These are phyloP conservation scores for Talaromyces sp. DNA, from an alignment of 2,329 filamentous ascomycete genomes.

Conservation along the genomic window DNA sequence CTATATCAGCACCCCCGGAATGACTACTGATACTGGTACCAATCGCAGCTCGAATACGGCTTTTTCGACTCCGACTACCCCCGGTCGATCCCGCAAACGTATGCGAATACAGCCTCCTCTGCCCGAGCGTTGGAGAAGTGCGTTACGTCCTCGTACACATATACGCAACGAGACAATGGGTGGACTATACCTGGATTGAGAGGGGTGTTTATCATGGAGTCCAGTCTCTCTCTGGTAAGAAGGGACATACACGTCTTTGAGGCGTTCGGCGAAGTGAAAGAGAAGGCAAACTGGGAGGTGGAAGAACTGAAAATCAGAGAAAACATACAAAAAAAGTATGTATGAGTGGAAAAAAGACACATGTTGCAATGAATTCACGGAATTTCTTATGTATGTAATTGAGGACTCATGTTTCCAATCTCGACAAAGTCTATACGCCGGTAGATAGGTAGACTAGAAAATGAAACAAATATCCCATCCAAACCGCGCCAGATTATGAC, in stretches of 20 bases:
- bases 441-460: not conserved
- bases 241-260: not conserved
- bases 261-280: not conserved
- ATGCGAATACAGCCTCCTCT: not conserved
- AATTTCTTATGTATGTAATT: not conserved
- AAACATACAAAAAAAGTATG: not conserved
- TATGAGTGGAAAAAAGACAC: not conserved
- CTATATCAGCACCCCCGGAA: not conserved
- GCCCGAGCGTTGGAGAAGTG: not conserved
- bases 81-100: not conserved
- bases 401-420: not conserved
- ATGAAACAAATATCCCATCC: not conserved
- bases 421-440: not conserved
- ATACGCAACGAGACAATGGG: not conserved
- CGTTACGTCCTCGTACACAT: not conserved
- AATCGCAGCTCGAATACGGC: not conserved
- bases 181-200: not conserved
- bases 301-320: not conserved
- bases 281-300: not conserved
- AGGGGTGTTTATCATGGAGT: no score
- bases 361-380: not conserved
- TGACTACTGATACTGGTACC: not conserved
- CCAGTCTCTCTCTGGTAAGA: no score
- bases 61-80: not conserved
- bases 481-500: no score